Conservation (phyloP, 352 stramenopile species). For the Blastocystis sp. region DNA sequence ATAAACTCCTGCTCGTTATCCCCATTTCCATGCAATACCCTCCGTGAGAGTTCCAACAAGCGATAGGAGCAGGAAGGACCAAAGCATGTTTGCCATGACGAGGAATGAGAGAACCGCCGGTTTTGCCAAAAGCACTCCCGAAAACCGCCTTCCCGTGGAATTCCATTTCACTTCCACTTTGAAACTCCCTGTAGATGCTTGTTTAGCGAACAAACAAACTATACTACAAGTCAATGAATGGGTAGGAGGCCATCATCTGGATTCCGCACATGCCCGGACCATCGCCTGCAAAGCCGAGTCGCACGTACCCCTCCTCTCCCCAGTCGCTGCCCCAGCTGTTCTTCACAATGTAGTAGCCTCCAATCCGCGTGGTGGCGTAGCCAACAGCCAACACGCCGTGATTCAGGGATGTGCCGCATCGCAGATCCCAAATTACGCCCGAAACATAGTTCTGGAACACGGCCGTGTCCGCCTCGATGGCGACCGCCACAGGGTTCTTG, state of each 20-base stretch:
- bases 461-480: slow-evolving; percentile 31
- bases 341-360: slow-evolving; percentile 51
- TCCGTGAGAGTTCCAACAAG: background rate
- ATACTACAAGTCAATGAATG: slow-evolving; percentile 65
- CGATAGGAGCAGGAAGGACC: background rate
- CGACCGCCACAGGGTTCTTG: slow-evolving; percentile 36
- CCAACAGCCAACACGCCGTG: slow-evolving; percentile 45
- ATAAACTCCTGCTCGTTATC: background rate
- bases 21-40: background rate
- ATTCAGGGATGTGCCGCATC: slow-evolving; percentile 14
- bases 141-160: background rate
- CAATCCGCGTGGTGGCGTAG: background rate
- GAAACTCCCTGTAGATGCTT: background rate
- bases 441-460: slow-evolving; percentile 42
- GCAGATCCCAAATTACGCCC: background rate
- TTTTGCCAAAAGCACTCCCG: background rate
- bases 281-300: background rate
- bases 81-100: background rate
- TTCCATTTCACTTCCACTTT: slow-evolving; percentile 1
- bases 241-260: slow-evolving; percentile 41
- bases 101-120: background rate
- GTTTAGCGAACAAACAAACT: slow-evolving; percentile 3
- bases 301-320: slow-evolving; percentile 54
- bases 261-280: slow-evolving; percentile 32
- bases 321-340: slow-evolving; percentile 43